These are phyloP conservation scores for Exophiala xenobiotica DNA, from an alignment of 2,329 filamentous ascomycete genomes.

Conservation along the genomic window DNA sequence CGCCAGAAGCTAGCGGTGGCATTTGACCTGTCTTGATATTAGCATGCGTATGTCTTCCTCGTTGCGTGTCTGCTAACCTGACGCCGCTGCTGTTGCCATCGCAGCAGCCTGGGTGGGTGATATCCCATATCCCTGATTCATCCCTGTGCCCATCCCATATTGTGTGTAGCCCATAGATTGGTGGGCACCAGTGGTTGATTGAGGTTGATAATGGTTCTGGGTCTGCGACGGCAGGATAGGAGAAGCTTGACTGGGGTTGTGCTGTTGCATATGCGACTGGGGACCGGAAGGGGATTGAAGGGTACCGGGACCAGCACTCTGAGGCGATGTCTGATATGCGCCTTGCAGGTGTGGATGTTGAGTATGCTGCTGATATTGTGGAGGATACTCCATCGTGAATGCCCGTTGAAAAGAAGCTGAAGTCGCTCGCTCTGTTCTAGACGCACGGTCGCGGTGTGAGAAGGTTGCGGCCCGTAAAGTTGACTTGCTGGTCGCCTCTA, in stretches of 20 bases:
- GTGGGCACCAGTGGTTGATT: conserved; percentile 59
- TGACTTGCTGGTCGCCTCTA: conserved; percentile 18
- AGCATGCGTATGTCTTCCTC: conserved; percentile 2
- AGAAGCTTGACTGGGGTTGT: conserved; percentile 65
- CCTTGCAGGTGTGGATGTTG: conserved; percentile 60
- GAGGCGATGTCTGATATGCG: conserved; percentile 63
- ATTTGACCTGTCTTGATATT: conserved; percentile 31
- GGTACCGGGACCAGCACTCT: conserved; percentile 47
- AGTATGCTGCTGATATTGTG: conserved; percentile 68
- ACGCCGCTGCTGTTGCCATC: conserved; percentile 90
- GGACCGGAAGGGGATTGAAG: conserved; percentile 74
- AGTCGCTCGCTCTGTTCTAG: conserved; percentile 16
- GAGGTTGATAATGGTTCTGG: conserved; percentile 64
- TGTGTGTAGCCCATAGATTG: conserved; percentile 79
- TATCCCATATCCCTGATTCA: conserved; percentile 74
- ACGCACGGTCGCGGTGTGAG: conserved; percentile 16
- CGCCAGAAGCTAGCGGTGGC: conserved; percentile 43
- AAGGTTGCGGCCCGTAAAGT: conserved; percentile 17
- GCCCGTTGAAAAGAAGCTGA: conserved; percentile 11
- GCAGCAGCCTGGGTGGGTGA: conserved; percentile 83
- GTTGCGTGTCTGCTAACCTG: conserved; percentile 64
- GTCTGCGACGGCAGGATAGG: conserved; percentile 76
- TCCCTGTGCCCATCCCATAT: conserved; percentile 71
- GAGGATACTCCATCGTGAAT: conserved; percentile 70
- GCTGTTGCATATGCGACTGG: conserved; percentile 62